Evolutionary conservation across 179 eudicot genomes (phyloP).

Genomic region (Actinidia arguta): DNA sequence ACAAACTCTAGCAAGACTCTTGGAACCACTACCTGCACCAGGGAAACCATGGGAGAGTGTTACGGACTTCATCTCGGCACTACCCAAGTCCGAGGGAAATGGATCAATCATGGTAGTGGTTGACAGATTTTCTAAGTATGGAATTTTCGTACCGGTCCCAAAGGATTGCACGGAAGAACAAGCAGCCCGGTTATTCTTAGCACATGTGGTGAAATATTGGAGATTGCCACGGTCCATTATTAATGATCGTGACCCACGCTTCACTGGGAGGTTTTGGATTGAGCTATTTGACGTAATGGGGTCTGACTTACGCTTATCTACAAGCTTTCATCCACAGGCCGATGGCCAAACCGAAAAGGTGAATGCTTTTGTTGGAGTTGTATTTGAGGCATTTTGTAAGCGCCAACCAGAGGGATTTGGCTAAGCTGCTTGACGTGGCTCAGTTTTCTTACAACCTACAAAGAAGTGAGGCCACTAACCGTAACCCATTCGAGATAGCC

Average conservation of each 20-base stretch:
- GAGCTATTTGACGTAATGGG: slow-evolving; percentile 20
- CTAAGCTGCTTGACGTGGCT: not conserved
- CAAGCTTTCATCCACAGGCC: slow-evolving; percentile 20
- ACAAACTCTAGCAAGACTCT: not conserved
- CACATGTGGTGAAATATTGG: slow-evolving; percentile 20
- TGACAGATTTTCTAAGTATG: slow-evolving; percentile 23
- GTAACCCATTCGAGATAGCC: too few species aligned
- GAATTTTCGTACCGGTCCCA: not conserved
- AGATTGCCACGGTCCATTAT: slow-evolving; percentile 17
- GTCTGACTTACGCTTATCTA: not conserved
- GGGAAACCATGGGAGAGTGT: slow-evolving; percentile 7
- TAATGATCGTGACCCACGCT: slow-evolving; percentile 9
- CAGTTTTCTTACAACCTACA: not conserved
- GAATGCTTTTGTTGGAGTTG: slow-evolving; percentile 13
- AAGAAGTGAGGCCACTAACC: not conserved
- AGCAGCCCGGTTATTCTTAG: slow-evolving; percentile 10
- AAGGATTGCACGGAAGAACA: slow-evolving; percentile 8
- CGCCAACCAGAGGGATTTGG: slow-evolving; percentile 5
- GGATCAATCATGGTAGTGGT: slow-evolving; percentile 16
- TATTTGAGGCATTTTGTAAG: slow-evolving; percentile 24
- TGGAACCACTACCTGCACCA: slow-evolving; percentile 8
- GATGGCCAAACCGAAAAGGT: slow-evolving; percentile 25
- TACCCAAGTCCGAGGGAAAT: not conserved
- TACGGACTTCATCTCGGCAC: slow-evolving; percentile 11
- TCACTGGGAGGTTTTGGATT: slow-evolving; percentile 18